These are phyloP conservation scores for Sporodiniella umbellata DNA, from an alignment of 371 early-diverging fungal genomes.

Conservation along the genomic window DNA sequence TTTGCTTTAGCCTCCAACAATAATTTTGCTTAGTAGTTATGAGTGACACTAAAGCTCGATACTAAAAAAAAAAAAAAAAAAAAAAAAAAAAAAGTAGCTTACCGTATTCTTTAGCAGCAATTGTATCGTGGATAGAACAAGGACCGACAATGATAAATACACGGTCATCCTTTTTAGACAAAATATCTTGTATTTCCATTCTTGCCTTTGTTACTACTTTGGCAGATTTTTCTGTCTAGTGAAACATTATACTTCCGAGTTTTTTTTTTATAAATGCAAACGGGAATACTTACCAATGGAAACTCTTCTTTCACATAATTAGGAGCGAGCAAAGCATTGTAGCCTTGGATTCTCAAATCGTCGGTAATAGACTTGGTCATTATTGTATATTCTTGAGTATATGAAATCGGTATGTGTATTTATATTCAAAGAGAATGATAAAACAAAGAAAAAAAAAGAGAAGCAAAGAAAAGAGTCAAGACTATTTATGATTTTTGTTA, in stretches of 20 bases:
- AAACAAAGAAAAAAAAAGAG: not conserved
- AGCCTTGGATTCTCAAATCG: conserved; percentile 37
- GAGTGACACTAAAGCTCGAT: not conserved
- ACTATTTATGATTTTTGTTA: not conserved
- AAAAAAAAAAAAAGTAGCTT: not conserved
- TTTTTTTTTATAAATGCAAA: not conserved
- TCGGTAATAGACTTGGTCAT: conserved; percentile 11
- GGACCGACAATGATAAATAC: conserved; percentile 89
- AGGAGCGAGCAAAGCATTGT: conserved; percentile 40
- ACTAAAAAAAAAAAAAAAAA: not conserved
- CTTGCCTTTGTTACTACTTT: conserved; percentile 47
- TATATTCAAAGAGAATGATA: too few relatives aligned
- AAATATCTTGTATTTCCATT: conserved; percentile 58
- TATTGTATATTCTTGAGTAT: not conserved
- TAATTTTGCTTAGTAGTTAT: conserved; percentile 13
- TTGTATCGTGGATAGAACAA: conserved; percentile 91
- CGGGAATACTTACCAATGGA: conserved; percentile 41
- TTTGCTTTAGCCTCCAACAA: conserved; percentile 35
- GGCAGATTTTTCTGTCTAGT: conserved; percentile 28
- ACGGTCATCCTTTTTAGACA: conserved; percentile 80
- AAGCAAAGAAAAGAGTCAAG: conserved; percentile 8
- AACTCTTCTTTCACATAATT: conserved; percentile 48
- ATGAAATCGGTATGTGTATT: too few relatives aligned
- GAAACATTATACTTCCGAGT: not conserved
- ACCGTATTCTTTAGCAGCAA: conserved; percentile 83